Conservation (phyloP, 176 grass and related monocot genomes). For the Carex scoparia region DNA sequence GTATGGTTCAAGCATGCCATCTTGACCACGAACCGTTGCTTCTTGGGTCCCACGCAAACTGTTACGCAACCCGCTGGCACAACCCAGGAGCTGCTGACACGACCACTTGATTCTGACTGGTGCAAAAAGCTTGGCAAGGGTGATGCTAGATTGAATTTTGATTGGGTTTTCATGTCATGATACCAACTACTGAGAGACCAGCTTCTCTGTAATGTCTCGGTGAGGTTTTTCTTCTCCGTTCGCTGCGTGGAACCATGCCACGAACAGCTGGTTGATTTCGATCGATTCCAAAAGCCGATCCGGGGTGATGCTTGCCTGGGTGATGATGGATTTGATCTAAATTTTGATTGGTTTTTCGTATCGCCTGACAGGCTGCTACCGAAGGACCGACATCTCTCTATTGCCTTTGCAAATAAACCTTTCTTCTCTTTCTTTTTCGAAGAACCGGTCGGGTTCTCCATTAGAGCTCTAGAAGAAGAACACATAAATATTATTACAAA, state of each 20-base stretch:
- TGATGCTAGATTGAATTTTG: conserved; percentile 5
- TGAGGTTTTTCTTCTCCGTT: conserved; percentile 20
- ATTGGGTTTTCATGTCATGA: neutral
- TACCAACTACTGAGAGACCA: neutral
- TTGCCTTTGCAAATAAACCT: conserved; percentile 6
- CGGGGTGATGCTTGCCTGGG: neutral
- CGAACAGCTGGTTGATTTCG: neutral
- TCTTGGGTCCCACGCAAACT: conserved; percentile 29
- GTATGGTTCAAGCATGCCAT: conserved; percentile 32
- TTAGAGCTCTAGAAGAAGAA: conserved; percentile 1
- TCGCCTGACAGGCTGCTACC: neutral
- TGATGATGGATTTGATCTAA: neutral
- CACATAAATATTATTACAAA: neutral
- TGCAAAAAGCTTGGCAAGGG: neutral
- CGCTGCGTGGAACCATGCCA: neutral
- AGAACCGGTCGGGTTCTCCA: neutral
- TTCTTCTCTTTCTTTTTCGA: conserved; percentile 21
- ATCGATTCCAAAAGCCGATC: neutral
- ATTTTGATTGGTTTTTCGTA: neutral
- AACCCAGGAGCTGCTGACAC: neutral
- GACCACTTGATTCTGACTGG: neutral
- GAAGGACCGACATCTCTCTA: conserved; percentile 18
- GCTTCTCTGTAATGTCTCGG: conserved; percentile 27
- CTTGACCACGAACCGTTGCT: conserved; percentile 30
- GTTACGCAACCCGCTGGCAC: conserved; percentile 26